A percentile compares a stretch with the other conserved stretches of the same genome.
Evolutionary conservation across 441 rosid genomes (phyloP).

Genomic region (Gossypium gossypioides): DNA sequence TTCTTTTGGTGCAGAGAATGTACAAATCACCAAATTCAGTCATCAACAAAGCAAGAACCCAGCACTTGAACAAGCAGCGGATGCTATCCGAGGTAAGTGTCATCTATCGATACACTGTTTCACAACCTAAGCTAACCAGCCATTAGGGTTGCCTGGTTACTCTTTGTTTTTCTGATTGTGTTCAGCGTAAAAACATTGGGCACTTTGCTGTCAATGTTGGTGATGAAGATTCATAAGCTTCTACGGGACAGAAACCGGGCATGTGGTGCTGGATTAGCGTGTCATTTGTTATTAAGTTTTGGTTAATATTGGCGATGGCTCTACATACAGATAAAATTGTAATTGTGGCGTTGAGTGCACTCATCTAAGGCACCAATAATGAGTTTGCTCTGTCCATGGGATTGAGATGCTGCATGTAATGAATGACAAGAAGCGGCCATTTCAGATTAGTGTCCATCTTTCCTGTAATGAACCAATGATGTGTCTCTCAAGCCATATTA

Average conservation of each 20-base stretch:
- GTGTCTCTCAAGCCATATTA: too few relatives aligned
- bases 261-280: neutral
- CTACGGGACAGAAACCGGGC: neutral
- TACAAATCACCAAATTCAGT: conserved; percentile 61
- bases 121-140: neutral
- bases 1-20: conserved; percentile 39
- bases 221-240: conserved; percentile 12
- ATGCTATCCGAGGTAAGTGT: conserved; percentile 50
- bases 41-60: conserved; percentile 76
- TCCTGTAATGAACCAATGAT: too few relatives aligned
- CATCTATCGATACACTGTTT: neutral
- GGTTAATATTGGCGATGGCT: neutral
- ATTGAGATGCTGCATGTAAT: too few relatives aligned
- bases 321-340: neutral
- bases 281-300: neutral
- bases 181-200: conserved; percentile 38
- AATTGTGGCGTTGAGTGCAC: neutral
- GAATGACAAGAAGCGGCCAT: too few relatives aligned
- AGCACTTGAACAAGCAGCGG: conserved; percentile 64
- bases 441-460: too few relatives aligned
- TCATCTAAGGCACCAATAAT: too few relatives aligned
- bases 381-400: too few relatives aligned
- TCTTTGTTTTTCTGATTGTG: neutral
- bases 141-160: neutral
- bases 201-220: conserved; percentile 27